These are phyloP conservation scores for Lumnitzera littorea DNA, from an alignment of 345 rosid genomes.

Conservation along the genomic window DNA sequence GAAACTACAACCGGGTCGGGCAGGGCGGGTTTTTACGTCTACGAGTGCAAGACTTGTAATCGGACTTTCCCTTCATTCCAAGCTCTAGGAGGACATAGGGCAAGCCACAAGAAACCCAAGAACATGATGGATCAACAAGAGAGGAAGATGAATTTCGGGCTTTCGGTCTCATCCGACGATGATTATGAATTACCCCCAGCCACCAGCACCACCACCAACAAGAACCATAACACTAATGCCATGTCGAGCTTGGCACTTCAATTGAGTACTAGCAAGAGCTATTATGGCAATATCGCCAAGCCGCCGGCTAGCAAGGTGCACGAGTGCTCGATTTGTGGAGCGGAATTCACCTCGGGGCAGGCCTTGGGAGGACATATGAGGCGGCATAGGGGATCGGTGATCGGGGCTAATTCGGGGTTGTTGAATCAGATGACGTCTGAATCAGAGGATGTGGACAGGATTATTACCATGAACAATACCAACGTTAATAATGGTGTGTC, in stretches of 20 bases:
- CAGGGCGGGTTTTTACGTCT: constrained; percentile 72
- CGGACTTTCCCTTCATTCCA: constrained; percentile 88
- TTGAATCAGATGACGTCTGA: constrained; percentile 40
- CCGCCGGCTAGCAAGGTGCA: constrained; percentile 48
- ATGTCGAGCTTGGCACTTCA: constrained; percentile 40
- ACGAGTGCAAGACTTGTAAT: constrained; percentile 88
- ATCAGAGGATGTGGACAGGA: constrained; percentile 17
- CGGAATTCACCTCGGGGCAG: constrained; percentile 85
- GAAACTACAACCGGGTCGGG: constrained; percentile 49
- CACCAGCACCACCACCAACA: not conserved
- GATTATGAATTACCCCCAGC: constrained; percentile 11
- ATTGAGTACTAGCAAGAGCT: constrained; percentile 27
- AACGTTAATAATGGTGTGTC: constrained; percentile 46
- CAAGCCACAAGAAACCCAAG: constrained; percentile 93
- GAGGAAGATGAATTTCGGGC: not conserved
- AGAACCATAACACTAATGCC: too few species aligned
- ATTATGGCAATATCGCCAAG: constrained; percentile 9
- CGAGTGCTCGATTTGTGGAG: constrained; percentile 84
- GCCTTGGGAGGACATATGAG: constrained; percentile 99
- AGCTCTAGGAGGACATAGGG: constrained; percentile 95
- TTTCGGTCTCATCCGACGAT: constrained; percentile 10
- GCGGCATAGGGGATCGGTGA: constrained; percentile 57
- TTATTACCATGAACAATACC: not conserved
- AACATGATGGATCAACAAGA: constrained; percentile 3
- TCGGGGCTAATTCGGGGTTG: constrained; percentile 14